Percentiles rank a stretch among this genome's conserved stretches.
Evolutionary conservation across 345 rosid species (phyloP).

Genomic region (Camelina neglecta): DNA sequence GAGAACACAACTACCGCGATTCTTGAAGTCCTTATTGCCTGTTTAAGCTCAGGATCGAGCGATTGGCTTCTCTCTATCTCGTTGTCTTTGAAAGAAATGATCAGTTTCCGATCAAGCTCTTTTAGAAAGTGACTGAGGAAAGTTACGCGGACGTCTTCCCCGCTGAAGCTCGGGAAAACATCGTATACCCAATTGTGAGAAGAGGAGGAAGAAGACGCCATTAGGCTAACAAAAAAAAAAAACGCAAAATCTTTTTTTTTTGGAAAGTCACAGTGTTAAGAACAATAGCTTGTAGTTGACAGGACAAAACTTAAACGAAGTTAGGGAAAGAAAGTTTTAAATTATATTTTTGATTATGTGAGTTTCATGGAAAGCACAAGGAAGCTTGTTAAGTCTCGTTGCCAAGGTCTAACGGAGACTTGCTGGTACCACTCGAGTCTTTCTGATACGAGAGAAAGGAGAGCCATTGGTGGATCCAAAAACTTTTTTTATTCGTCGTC

Average conservation of each 20-base stretch:
- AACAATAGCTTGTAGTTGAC: too few relatives aligned
- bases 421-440: background rate
- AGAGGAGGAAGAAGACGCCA: background rate
- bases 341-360: too few relatives aligned
- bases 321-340: too few relatives aligned
- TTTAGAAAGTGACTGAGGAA: slow-evolving; percentile 16
- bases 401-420: background rate
- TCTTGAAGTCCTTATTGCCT: background rate
- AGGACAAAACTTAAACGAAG: too few relatives aligned
- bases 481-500: background rate
- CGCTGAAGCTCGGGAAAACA: slow-evolving; percentile 24
- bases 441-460: background rate
- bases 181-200: background rate
- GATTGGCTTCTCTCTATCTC: background rate
- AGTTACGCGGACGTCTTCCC: background rate
- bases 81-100: background rate
- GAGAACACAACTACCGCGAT: background rate
- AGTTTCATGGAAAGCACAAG: background rate
- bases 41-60: background rate
- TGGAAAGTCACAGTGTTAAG: too few relatives aligned
- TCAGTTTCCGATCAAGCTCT: background rate
- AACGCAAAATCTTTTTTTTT: too few relatives aligned
- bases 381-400: background rate
- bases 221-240: background rate
- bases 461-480: background rate